Percentiles rank a stretch among this genome's conserved stretches.
phyloP scores from a whole-genome alignment of 1,139 yeast species.

The Sugiyamaella paludigena region DNA sequence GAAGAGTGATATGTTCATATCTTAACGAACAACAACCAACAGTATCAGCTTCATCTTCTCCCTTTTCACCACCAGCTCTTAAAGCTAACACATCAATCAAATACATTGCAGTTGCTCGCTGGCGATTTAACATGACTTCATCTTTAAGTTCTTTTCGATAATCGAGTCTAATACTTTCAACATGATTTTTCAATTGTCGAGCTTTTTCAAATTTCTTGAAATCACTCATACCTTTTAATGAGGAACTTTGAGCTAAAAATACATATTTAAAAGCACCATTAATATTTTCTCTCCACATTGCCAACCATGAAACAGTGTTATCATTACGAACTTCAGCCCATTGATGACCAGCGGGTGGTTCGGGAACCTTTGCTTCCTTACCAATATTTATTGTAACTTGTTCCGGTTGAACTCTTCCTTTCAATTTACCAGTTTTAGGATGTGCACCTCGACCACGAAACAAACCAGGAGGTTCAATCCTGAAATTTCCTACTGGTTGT shows the following conservation, averaged over 20 bases:
- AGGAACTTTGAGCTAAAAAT: constrained; percentile 85
- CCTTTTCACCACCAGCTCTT: constrained; percentile 98
- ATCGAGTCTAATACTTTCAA: constrained; percentile 71
- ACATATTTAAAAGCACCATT: constrained; percentile 83
- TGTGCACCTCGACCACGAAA: constrained; percentile 97
- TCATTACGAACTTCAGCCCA: constrained; percentile 94
- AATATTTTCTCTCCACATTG: constrained; percentile 95
- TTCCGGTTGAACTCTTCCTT: constrained; percentile 74
- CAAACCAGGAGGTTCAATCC: constrained; percentile 94
- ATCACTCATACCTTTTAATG: constrained; percentile 88
- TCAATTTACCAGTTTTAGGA: constrained; percentile 87
- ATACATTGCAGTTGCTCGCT: constrained; percentile 91
- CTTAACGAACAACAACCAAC: constrained; percentile 96
- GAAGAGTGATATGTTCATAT: constrained; percentile 80
- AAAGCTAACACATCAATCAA: constrained; percentile 91
- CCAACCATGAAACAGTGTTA: constrained; percentile 91
- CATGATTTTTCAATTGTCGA: constrained; percentile 70
- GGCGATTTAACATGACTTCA: constrained; percentile 79
- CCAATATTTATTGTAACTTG: constrained; percentile 84
- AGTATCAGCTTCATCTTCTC: constrained; percentile 97
- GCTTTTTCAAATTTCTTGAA: constrained; percentile 92
- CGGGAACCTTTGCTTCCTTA: constrained; percentile 67
- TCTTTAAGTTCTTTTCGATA: constrained; percentile 70
- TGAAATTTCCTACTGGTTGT: constrained; percentile 90
- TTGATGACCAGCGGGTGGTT: constrained; percentile 79